Evolutionary conservation across 106 monocot genomes (phyloP).

Genomic region (Dendrobium officinale): DNA sequence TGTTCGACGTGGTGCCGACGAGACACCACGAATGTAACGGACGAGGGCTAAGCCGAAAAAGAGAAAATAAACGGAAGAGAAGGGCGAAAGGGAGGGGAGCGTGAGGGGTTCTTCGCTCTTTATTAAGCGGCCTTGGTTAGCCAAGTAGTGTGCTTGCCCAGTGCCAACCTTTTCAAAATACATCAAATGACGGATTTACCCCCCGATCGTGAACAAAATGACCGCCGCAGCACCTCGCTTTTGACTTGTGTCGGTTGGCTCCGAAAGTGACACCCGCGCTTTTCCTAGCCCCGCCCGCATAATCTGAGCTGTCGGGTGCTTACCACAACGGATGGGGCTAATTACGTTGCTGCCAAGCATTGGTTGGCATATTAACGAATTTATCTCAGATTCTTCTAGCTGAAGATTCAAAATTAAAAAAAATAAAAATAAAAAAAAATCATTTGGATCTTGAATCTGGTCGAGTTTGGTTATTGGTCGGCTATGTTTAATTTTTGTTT

Average conservation of each 20-base stretch:
- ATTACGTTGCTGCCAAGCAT: conserved; percentile 11
- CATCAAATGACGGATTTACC: conserved; percentile 23
- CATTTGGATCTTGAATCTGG: too few relatives aligned
- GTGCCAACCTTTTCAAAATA: conserved; percentile 18
- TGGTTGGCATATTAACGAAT: too few relatives aligned
- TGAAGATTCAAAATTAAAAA: too few relatives aligned
- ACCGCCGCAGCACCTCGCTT: conserved; percentile 12
- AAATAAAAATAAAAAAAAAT: too few relatives aligned
- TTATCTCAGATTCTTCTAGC: too few relatives aligned
- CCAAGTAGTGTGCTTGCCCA: conserved; percentile 22
- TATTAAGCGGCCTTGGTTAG: conserved; percentile 11
- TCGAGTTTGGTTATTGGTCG: too few relatives aligned
- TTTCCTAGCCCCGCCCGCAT: conserved; percentile 1
- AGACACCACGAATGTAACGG: not conserved
- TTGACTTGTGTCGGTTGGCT: conserved; percentile 52
- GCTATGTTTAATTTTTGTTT: too few relatives aligned
- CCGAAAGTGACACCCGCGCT: conserved; percentile 14
- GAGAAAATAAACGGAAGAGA: not conserved
- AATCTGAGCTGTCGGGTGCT: not conserved
- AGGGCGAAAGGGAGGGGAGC: not conserved
- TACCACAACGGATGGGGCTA: not conserved
- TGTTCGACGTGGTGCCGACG: conserved; percentile 15
- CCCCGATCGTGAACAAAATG: not conserved
- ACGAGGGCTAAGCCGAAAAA: not conserved
- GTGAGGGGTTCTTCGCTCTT: not conserved